phyloP scores from a whole-genome alignment of 306 rosid species.

The Astragalus glycyphyllos region DNA sequence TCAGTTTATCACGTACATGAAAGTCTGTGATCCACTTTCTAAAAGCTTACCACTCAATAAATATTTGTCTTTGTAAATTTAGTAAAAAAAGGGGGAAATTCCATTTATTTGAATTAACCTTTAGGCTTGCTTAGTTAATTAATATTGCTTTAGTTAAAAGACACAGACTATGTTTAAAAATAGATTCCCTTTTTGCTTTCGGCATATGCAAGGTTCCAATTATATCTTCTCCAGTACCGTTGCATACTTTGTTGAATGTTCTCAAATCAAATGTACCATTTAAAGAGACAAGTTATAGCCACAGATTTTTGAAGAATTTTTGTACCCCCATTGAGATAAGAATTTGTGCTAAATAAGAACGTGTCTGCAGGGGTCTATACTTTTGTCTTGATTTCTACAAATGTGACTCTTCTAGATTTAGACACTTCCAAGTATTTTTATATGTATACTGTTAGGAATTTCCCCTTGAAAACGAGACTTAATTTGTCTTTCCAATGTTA shows the following conservation, averaged over 20 bases:
- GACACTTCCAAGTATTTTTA: too few species aligned
- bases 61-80: neutral
- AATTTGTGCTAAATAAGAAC: constrained; percentile 2
- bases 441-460: too few species aligned
- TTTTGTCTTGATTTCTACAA: constrained; percentile 38
- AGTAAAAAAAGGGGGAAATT: neutral
- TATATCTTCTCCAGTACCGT: constrained; percentile 27
- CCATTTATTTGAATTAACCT: constrained; percentile 10
- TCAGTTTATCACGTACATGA: neutral
- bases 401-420: constrained; percentile 26
- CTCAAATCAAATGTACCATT: neutral
- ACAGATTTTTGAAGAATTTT: constrained; percentile 31
- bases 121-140: constrained; percentile 25
- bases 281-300: constrained; percentile 31
- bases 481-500: constrained; percentile 3
- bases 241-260: constrained; percentile 42
- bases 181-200: constrained; percentile 37
- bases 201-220: constrained; percentile 44
- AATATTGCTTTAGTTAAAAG: constrained; percentile 37
- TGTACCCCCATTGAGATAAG: constrained; percentile 16
- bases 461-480: neutral
- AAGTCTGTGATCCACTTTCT: neutral
- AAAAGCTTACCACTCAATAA: neutral
- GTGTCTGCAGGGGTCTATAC: neutral
- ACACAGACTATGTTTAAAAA: neutral